Conservation (phyloP, 257 asterid genomes). For the Dorcoceras hygrometricum region DNA sequence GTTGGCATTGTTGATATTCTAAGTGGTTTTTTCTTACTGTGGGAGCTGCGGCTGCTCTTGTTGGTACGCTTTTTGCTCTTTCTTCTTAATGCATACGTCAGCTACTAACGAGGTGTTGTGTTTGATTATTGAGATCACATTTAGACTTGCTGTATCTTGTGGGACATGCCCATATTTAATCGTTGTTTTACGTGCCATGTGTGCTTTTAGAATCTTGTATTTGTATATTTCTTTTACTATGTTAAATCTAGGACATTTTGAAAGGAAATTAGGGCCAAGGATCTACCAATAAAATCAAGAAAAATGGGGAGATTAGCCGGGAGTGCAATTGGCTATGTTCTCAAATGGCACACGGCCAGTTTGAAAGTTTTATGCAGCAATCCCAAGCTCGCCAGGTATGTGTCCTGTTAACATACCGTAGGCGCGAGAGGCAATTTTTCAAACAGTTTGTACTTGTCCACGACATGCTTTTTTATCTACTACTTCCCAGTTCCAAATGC, state of each 20-base stretch:
- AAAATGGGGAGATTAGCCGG: constrained; percentile 83
- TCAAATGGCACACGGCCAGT: constrained; percentile 87
- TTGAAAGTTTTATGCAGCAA: constrained; percentile 78
- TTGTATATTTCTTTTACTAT: neutral
- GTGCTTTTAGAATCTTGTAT: constrained; percentile 13
- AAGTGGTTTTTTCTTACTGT: constrained; percentile 68
- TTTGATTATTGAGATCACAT: neutral
- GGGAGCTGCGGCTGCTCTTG: constrained; percentile 80
- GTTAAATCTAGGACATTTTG: neutral
- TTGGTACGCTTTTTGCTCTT: constrained; percentile 41
- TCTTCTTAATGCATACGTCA: neutral
- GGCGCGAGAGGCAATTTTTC: no score
- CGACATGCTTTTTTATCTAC: no score
- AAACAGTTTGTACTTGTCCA: neutral
- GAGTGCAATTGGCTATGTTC: constrained; percentile 76
- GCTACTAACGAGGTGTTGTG: neutral
- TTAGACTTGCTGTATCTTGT: neutral
- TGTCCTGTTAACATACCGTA: constrained; percentile 1
- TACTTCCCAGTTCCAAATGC: no score
- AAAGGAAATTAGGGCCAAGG: constrained; percentile 68
- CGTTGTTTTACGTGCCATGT: neutral
- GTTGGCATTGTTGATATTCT: no score
- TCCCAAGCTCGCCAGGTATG: constrained; percentile 82
- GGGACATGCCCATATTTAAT: neutral
- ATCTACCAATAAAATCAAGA: constrained; percentile 71